Evolutionary conservation across 768 basidiomycete genomes (phyloP), one percentile per base, ranked within the genome.

Genomic region (Tulasnella sp.): DNA sequence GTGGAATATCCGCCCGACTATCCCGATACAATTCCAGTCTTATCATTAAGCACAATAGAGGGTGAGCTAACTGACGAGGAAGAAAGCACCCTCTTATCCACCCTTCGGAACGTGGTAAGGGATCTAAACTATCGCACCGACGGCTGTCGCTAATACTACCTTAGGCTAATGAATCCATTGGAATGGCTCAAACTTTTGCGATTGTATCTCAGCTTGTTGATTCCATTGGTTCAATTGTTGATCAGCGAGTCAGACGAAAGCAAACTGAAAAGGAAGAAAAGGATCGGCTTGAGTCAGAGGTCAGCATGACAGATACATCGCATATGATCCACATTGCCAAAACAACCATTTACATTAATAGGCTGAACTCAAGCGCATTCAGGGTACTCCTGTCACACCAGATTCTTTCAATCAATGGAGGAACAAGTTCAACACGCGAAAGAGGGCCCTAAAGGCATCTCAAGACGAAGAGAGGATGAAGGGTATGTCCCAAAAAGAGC

Each of bases 131-230:
- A 39, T 51, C 13, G 37, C 7, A 35, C 37, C 34, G 29, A 27
- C 13, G 25, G 19, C 45, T 10, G 16, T 51, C 48, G 53, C 8
- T 20, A 20, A 32, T 37, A 35, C 13, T 13, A 15, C 32, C 13
- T 10, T 10, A 86, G 83, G 85, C 83, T 49, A 76, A 82, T 61
- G 88, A 91, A 61, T 90, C 85, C 63, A 60, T 88, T 19, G 89
- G 89, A 37, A 92, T 92, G 83, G 91, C 95, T 2, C 96, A 98
- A 91, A 92, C 91, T 15, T 99, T 95, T 62, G 90, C 93, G 0
- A 71, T 99, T 15, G 81, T 90, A 9, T 82, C 85, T 0, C 81
- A 84, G 59, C 73, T 95, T 39, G 73, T 84, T 57, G 91, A 96
- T 65, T 71, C 77, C 44, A 68, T 96, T 13, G 75, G 79, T 4